Base-by-base conservation (phyloP, 169 alveolate species). In the Fabrea salina region DNA sequence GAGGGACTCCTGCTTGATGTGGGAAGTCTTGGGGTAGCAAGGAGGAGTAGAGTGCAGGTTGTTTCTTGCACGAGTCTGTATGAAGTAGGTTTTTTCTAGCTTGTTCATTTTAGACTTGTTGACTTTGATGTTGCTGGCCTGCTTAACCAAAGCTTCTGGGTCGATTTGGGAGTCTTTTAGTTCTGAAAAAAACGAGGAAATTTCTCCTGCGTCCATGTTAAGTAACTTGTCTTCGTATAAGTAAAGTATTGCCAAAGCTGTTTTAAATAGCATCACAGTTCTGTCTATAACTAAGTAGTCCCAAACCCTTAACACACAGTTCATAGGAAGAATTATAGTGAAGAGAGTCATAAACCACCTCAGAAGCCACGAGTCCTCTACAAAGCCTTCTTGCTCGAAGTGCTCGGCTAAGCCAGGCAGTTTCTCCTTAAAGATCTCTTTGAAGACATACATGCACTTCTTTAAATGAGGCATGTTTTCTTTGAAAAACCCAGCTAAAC, bases 391-490 rank as follows among this genome's bases (percentile, higher is more conserved):
- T 22, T 64, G 32, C 19, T 40, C 41, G 54, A 64, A 64, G n/a
- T 64, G 75, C 75, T 33, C 27, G 30, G 35, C 35, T 16, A 64
- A 56, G 35, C 41, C 41, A 41, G 37, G 16, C 19, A 32, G 16
- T 64, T 64, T 64, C 50, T 4, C 2, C 54, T 64, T 33, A 64
- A 64, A 64, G 41, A 40, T 33, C 54, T 64, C 41, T 19, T 64
- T 56, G 30, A 64, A 64, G 5, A 64, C 37, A 27, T 56, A 64
- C n/a, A 64, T 6, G 30, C 19, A 40, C 19, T 40, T 25, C 30
- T 64, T 64, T 22, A 64, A n/a, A 19, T n/a, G 25, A 19, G 50
- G 27, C 75, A 64, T 64, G 1, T 64, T 56, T 64, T 64, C 75
- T 7, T 25, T 13, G 30, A 37, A 33, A 40, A 64, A 32, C 19